Evolutionary conservation across 805 yeast species (phyloP), one percentile per base, ranked within the genome.

Genomic region (Candida taoyuanica): DNA sequence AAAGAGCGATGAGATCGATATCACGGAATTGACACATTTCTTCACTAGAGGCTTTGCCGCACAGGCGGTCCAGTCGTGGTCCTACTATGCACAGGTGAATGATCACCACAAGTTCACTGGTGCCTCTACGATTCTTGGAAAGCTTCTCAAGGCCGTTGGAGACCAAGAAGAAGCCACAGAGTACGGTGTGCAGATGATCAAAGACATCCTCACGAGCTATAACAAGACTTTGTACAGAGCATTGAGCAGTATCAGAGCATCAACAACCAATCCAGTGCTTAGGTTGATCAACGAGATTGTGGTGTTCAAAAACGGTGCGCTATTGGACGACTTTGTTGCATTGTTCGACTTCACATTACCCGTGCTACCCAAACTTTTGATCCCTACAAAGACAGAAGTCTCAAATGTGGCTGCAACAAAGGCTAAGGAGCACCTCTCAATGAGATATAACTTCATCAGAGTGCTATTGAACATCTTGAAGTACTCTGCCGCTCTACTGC

Each of bases 221-320:
- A 56, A 72, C 30, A 84, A 81, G 49, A 71, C 78, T 7, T 63
- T 88, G 3, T 85, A 83, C 59, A 67, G 94, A 48, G 78, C 83
- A 14, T 63, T 88, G 28, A 73, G 71, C 43, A 71, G 75, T 37
- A 59, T 69, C 44, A 74, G 79, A 45, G 76, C 84, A 0, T 65
- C 74, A 1, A 54, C 71, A 1, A 76, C 89, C 0, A 76, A 74
- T 37, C 83, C 93, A 1, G 69, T 73, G 3, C 56, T 87, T n/a
- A 59, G 72, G 30, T 50, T 88, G 8, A 57, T 91, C 46, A 63
- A 62, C 15, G 71, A 73, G 33, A 65, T 82, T 19, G 68, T 77
- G 5, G 46, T 58, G 1, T 78, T 69, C 49, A 67, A 71, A 32
- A 62, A 71, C 18, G 78, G 81, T 1, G 59, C 65, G 2, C 57